Evolutionary conservation across 306 rosid species (phyloP), one percentile per base, ranked within the genome.

Genomic region (Begonia masoniana): DNA sequence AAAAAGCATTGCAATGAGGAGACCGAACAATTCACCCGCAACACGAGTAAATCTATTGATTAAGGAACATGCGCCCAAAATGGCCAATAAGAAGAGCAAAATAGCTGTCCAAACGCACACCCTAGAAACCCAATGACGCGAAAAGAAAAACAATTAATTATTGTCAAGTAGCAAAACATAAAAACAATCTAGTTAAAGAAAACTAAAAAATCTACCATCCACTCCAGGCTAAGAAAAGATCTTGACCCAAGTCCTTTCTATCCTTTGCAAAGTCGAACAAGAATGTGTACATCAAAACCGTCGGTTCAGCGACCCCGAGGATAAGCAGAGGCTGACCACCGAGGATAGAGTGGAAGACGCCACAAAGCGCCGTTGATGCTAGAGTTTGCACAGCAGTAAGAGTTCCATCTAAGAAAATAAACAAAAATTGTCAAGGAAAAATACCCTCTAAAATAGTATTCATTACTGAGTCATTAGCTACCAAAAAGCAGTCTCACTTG

Each of bases 241-340:
- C 67, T 75, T 78, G 82, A 57, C 95, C 97, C 74, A 88, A 73
- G 70, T 88, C 97, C 64, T 85, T 76, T 43, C 85, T 64, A 69
- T 88, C 83, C 72, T 88, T 88, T 0, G 78, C 97, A 48, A 88
- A 88, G 79, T 88, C 12, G 56, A 78, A 88, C 97, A 88, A 71
- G 64, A 88, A 88, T 45, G 97, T 82, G 56, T 88, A 88, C 97
- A 88, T 88, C 71, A 88, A 71, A 64, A 88, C 97, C 26, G 97
- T 88, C 52, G 97, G 97, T 73, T 88, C 97, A 4, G 97, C 97
- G 43, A 88, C 97, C 21, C 97, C 97, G 10, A 88, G 81, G 63
- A 88, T 88, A 55, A 88, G 97, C 60, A 88, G 78, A 62, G 97
- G 97, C 71, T 88, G 97, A 39, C 97, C 97, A 64, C 97, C 97